These are phyloP conservation scores for Aspergillus melleus DNA, from an alignment of 2,329 filamentous ascomycete species.

Conservation along the genomic window DNA sequence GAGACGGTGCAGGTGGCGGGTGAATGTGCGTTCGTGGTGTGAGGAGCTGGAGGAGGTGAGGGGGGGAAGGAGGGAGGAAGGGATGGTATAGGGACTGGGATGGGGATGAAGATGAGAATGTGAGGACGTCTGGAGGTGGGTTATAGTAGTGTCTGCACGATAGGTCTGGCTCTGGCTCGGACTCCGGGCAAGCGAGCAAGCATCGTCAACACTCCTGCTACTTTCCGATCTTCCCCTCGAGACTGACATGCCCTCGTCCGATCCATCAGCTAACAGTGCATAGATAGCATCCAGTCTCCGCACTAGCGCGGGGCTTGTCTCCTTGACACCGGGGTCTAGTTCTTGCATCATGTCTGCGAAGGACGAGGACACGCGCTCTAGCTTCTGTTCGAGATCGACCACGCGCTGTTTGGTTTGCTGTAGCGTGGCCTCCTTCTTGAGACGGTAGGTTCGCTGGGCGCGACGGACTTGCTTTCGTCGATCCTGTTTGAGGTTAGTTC, in stretches of 20 bases:
- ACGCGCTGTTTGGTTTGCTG: slow-evolving; percentile 70
- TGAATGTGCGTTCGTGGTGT: slow-evolving; percentile 66
- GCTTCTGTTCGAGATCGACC: slow-evolving; percentile 58
- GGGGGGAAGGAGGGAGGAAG: background rate
- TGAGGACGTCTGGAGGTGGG: too few species aligned
- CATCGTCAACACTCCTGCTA: background rate
- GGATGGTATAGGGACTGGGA: background rate
- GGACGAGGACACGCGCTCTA: slow-evolving; percentile 9
- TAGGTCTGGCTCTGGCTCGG: too few species aligned
- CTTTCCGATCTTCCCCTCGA: background rate
- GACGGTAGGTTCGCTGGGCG: slow-evolving; percentile 80
- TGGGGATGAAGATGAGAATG: too few species aligned
- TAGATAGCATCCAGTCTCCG: background rate
- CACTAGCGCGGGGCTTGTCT: background rate
- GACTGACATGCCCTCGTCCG: background rate
- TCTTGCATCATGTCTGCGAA: background rate
- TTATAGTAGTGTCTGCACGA: too few species aligned
- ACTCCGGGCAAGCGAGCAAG: too few species aligned
- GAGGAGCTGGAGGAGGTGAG: slow-evolving; percentile 52
- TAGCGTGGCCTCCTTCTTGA: slow-evolving; percentile 63
- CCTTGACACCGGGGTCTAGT: background rate
- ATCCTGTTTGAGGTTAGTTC: slow-evolving; percentile 12
- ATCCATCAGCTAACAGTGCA: background rate
- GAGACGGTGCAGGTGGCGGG: slow-evolving; percentile 67
- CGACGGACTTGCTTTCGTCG: slow-evolving; percentile 83